A percentile compares a stretch with the other conserved stretches of the same genome.
Evolutionary conservation across 148 eudicot species (phyloP).

Genomic region (Bassia scoparia): DNA sequence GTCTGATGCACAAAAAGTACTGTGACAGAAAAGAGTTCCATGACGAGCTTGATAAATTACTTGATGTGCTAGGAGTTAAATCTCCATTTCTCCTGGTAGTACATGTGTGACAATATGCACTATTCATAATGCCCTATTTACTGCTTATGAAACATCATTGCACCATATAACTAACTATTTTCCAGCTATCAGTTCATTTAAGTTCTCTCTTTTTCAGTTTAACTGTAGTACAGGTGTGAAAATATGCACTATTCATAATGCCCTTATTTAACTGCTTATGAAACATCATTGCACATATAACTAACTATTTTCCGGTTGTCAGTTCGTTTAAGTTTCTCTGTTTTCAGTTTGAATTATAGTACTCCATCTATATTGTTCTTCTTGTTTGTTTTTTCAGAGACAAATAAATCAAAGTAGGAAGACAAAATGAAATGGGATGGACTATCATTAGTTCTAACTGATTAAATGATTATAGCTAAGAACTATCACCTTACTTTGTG

Average conservation of each 20-base stretch:
- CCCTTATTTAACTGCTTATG: neutral
- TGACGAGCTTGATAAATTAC: constrained; percentile 69
- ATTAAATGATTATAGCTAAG: neutral
- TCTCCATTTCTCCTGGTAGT: constrained; percentile 77
- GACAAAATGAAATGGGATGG: too few species aligned
- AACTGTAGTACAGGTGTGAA: too few species aligned
- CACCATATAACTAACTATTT: too few species aligned
- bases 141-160: too few species aligned
- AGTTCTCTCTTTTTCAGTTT: too few species aligned
- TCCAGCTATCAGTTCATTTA: too few species aligned
- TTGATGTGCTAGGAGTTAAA: constrained; percentile 56
- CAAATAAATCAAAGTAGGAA: too few species aligned
- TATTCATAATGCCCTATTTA: too few species aligned
- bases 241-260: constrained; percentile 2
- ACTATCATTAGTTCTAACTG: neutral
- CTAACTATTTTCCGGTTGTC: neutral
- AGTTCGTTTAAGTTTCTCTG: neutral
- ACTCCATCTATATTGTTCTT: too few species aligned
- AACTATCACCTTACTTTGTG: constrained; percentile 6
- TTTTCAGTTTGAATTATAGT: neutral
- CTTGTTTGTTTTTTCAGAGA: too few species aligned
- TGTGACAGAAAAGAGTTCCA: constrained; percentile 92
- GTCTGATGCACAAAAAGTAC: constrained; percentile 23
- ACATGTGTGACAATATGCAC: constrained; percentile 59
- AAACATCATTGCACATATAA: neutral